A percentile compares a stretch with the other conserved stretches of the same genome.
Evolutionary conservation across 805 yeast species (phyloP).

Genomic region (Wickerhamomyces kurtzmanii): DNA sequence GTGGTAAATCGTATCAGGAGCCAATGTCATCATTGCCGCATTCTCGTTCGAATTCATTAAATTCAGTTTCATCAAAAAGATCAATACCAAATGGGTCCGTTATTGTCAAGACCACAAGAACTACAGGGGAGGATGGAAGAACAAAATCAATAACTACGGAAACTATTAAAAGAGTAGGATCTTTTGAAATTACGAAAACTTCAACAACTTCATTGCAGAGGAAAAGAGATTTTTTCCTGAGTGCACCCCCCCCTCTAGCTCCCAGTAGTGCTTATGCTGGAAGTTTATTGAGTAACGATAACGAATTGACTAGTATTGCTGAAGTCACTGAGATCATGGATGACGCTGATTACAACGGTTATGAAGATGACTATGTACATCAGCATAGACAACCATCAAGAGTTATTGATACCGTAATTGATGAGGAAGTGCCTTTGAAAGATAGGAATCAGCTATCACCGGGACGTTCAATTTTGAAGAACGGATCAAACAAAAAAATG

Average conservation of each 20-base stretch:
- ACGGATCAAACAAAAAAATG: slow-evolving; percentile 2
- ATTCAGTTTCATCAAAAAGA: neutral
- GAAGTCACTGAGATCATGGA: slow-evolving; percentile 20
- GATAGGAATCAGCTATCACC: slow-evolving; percentile 5
- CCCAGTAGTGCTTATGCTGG: slow-evolving; percentile 18
- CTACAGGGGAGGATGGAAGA: slow-evolving; percentile 38
- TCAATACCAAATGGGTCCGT: slow-evolving; percentile 10
- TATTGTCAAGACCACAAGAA: slow-evolving; percentile 39
- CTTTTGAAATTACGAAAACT: slow-evolving; percentile 37
- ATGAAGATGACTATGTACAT: too few relatives aligned
- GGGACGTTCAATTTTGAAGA: slow-evolving; percentile 7
- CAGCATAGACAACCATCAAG: too few relatives aligned
- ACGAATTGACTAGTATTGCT: slow-evolving; percentile 19
- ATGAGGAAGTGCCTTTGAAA: slow-evolving; percentile 1
- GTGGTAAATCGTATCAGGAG: neutral
- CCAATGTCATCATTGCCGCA: slow-evolving; percentile 1
- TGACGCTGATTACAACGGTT: too few relatives aligned
- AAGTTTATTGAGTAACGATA: slow-evolving; percentile 12
- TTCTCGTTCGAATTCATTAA: slow-evolving; percentile 14
- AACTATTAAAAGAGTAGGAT: slow-evolving; percentile 38
- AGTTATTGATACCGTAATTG: slow-evolving; percentile 7
- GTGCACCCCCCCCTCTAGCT: slow-evolving; percentile 19
- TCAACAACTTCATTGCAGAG: slow-evolving; percentile 28
- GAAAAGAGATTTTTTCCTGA: slow-evolving; percentile 13
- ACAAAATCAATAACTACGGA: slow-evolving; percentile 46